Evolutionary conservation across 2,329 filamentous ascomycete species (phyloP), one percentile per base, ranked within the genome.

Genomic region (Cytospora piceae): DNA sequence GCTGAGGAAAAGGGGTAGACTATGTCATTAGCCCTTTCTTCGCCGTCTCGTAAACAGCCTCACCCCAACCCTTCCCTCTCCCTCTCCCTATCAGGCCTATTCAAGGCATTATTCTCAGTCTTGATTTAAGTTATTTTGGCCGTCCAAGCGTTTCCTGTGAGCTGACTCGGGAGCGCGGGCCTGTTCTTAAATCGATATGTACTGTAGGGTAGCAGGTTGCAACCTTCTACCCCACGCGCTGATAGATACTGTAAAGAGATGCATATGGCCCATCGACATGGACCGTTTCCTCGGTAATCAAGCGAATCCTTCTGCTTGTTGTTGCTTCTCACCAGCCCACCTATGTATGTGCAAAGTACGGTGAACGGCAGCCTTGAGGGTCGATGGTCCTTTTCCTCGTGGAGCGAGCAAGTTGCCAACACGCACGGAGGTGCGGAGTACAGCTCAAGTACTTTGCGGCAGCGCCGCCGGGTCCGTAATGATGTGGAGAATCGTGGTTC

Each of bases 381-480:
- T 52, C 22, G 53, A 52, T 39, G 29, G 17, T n/a, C 34, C 32
- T 37, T 46, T 29, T 42, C 39, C 53, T 57, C 53, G 53, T 51
- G 37, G 22, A 52, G 51, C 31, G 42, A 37, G 59, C 51, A 34
- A 34, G 32, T 51, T 22, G 61, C 46, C 46, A 49, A 49, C 46
- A 49, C 46, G 46, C 46, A 49, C 46, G 46, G 46, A 49, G 46
- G n/a, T 49, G 46, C 46, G 46, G 46, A 57, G 61, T 63, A 63
- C 61, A 37, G 42, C 17, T 31, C 31, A 32, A 57, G 61, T 63
- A 63, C 61, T 52, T 52, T 63, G 49, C 61, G 61, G 54, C 61
- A 63, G 54, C 53, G 61, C 61, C 61, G 61, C 61, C 61, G 37
- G 61, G 22, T 57, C 61, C 61, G 61, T 63, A 57, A 49, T 37